Evolutionary conservation across 257 asterid species (phyloP).

Genomic region (Schizonepeta tenuifolia): DNA sequence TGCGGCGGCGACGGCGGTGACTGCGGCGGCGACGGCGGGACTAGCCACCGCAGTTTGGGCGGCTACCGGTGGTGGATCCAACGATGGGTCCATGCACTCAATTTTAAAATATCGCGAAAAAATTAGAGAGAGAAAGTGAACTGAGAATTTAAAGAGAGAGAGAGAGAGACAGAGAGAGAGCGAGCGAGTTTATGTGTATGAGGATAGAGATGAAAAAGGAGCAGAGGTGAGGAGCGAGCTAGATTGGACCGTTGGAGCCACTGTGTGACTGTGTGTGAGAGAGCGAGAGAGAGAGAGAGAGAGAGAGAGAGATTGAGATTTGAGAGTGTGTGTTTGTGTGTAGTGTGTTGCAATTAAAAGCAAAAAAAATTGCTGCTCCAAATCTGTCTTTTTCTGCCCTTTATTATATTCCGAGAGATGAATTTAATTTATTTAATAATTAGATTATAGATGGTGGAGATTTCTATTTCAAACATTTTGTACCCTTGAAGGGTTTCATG

Average conservation of each 20-base stretch:
- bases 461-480: neutral
- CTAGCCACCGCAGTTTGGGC: constrained; percentile 35
- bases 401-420: constrained; percentile 16
- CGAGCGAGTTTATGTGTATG: neutral
- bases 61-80: constrained; percentile 44
- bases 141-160: constrained; percentile 20
- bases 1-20: constrained; percentile 19
- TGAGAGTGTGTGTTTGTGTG: neutral
- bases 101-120: constrained; percentile 28
- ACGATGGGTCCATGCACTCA: constrained; percentile 46
- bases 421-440: neutral
- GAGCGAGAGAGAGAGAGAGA: neutral
- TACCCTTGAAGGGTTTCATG: neutral
- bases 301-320: neutral
- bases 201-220: constrained; percentile 40
- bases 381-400: constrained; percentile 30
- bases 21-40: constrained; percentile 19
- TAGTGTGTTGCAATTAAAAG: neutral
- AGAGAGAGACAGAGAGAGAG: constrained; percentile 18
- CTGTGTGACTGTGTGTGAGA: constrained; percentile 11
- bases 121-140: constrained; percentile 29
- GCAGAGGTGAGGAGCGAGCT: constrained; percentile 34
- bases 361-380: constrained; percentile 6
- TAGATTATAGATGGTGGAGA: constrained; percentile 12
- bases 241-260: constrained; percentile 48